These are phyloP conservation scores for Scenedesmus sp. DNA, from an alignment of 163 green algal species.

Conservation along the genomic window DNA sequence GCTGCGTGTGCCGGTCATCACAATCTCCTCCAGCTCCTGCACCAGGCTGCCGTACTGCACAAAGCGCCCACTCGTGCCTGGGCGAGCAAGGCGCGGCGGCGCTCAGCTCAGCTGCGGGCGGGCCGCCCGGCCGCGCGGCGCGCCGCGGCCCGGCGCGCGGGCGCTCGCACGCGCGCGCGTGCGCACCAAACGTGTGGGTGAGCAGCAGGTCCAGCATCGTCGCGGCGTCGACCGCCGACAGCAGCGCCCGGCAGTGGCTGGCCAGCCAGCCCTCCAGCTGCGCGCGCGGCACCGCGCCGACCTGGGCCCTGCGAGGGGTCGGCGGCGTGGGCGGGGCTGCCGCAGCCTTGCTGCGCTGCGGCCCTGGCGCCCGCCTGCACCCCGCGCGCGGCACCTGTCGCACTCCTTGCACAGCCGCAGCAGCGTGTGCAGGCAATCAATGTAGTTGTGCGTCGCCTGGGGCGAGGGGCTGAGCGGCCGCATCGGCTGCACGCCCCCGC, in stretches of 20 bases:
- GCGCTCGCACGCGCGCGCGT: no score
- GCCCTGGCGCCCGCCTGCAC: neutral
- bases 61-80: conserved; percentile 44
- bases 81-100: no score
- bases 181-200: conserved; percentile 56
- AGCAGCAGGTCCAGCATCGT: conserved; percentile 64
- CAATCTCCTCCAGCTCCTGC: conserved; percentile 27
- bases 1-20: conserved; percentile 9
- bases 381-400: conserved; percentile 18
- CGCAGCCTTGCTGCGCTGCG: neutral
- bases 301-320: conserved; percentile 34
- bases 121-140: no score
- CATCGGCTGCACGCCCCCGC: neutral
- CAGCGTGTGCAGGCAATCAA: conserved; percentile 19
- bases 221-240: conserved; percentile 53
- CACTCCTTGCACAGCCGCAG: conserved; percentile 31
- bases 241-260: conserved; percentile 44
- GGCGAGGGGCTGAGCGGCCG: conserved; percentile 7
- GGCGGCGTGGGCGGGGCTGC: neutral
- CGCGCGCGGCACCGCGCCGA: conserved; percentile 55
- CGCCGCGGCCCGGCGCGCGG: no score
- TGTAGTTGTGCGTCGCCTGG: conserved; percentile 21
- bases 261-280: conserved; percentile 62
- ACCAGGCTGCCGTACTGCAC: conserved; percentile 41
- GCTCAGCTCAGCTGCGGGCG: no score